A percentile compares a stretch with the other conserved stretches of the same genome.
These are phyloP conservation scores for Besnoitia besnoiti DNA, from an alignment of 169 alveolate species.

Conservation along the genomic window DNA sequence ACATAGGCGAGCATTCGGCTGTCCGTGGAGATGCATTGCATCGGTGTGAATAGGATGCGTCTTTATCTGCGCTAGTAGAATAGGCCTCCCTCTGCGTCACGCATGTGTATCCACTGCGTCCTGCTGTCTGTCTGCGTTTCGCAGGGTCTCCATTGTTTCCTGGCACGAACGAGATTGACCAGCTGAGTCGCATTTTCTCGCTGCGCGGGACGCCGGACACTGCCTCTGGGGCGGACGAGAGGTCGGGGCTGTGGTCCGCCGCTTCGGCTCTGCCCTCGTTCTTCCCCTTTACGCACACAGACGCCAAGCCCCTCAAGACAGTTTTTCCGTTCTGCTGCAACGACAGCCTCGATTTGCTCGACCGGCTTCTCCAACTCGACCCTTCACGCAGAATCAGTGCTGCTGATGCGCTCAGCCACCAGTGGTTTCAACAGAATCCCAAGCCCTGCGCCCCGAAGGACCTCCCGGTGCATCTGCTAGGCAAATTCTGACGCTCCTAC, in stretches of 20 bases:
- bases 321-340: constrained; percentile 40
- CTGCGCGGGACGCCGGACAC: constrained; percentile 46
- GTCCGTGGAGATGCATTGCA: too few relatives aligned
- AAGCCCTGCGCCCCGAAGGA: constrained; percentile 69
- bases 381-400: constrained; percentile 79
- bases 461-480: constrained; percentile 59
- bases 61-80: too few relatives aligned
- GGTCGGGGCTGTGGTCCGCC: background rate
- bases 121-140: background rate
- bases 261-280: constrained; percentile 33
- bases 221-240: background rate
- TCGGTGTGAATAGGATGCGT: too few relatives aligned
- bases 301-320: constrained; percentile 15
- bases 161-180: constrained; percentile 45
- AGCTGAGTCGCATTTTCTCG: constrained; percentile 54
- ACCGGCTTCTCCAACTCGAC: constrained; percentile 77
- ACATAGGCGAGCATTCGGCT: too few relatives aligned
- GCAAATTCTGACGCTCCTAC: background rate
- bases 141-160: constrained; percentile 42
- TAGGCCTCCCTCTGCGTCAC: background rate
- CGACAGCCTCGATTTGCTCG: constrained; percentile 74
- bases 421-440: constrained; percentile 74
- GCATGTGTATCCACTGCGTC: background rate
- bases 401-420: constrained; percentile 80
- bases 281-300: constrained; percentile 26